Conservation (phyloP, 108 stramenopile genomes). For the Pseudonitzschia multiseries region DNA sequence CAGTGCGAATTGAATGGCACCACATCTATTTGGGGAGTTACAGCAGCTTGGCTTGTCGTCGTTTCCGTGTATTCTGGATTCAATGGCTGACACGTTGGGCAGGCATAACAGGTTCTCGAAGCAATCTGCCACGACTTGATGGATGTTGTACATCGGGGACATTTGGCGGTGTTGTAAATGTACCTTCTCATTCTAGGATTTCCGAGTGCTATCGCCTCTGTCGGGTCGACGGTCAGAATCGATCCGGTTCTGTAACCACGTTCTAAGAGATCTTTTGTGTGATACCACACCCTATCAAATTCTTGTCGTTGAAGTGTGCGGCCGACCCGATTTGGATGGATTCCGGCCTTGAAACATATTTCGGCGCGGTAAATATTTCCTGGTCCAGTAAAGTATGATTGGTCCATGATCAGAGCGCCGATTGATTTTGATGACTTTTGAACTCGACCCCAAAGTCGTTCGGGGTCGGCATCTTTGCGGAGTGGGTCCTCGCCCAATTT, state of each 20-base stretch:
- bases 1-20: conserved; percentile 69
- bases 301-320: conserved; percentile 34
- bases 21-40: conserved; percentile 23
- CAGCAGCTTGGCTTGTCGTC: not conserved
- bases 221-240: conserved; percentile 67
- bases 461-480: conserved; percentile 63
- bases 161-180: conserved; percentile 64
- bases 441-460: conserved; percentile 49
- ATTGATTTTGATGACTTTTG: conserved; percentile 61
- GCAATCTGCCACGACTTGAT: conserved; percentile 62
- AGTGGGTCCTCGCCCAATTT: conserved; percentile 72
- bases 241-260: conserved; percentile 61
- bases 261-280: conserved; percentile 47
- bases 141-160: conserved; percentile 46
- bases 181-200: conserved; percentile 51
- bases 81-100: conserved; percentile 59
- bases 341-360: conserved; percentile 69
- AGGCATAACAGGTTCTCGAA: conserved; percentile 68
- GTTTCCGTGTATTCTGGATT: not conserved
- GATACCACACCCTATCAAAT: conserved; percentile 63
- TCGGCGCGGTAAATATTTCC: conserved; percentile 83
- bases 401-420: conserved; percentile 74
- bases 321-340: conserved; percentile 59
- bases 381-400: conserved; percentile 64
- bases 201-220: conserved; percentile 36